A percentile compares a stretch with the other conserved stretches of the same genome.
Evolutionary conservation across 768 basidiomycete genomes (phyloP).

Genomic region (Termitomyces sp.): DNA sequence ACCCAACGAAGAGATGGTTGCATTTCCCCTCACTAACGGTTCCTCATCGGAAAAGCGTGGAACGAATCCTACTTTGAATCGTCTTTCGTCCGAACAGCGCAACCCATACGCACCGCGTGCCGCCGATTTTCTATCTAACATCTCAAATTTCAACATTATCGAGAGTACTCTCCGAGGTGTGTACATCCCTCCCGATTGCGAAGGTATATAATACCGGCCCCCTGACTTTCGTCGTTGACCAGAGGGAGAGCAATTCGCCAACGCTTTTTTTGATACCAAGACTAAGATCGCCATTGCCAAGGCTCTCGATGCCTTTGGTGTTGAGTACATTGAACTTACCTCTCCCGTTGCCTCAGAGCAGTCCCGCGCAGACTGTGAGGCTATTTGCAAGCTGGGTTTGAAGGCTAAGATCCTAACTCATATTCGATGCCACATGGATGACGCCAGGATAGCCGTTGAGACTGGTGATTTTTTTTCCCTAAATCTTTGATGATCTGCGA

Average conservation of each 20-base stretch:
- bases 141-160: constrained; percentile 94
- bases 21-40: constrained; percentile 51
- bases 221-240: constrained; percentile 13
- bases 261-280: constrained; percentile 99
- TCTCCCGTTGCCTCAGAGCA: constrained; percentile 98
- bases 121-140: constrained; percentile 88
- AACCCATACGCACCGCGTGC: constrained; percentile 92
- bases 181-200: constrained; percentile 20
- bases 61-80: constrained; percentile 30
- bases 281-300: constrained; percentile 99
- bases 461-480: constrained; percentile 56
- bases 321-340: constrained; percentile 99
- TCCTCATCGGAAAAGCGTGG: constrained; percentile 44
- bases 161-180: constrained; percentile 93
- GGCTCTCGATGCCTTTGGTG: constrained; percentile 97
- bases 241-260: constrained; percentile 99
- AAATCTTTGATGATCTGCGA: background rate
- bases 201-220: constrained; percentile 1
- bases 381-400: constrained; percentile 97
- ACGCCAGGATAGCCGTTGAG: constrained; percentile 96
- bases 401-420: constrained; percentile 97
- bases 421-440: constrained; percentile 99
- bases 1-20: constrained; percentile 64
- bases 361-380: constrained; percentile 90
- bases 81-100: constrained; percentile 41